Evolutionary conservation across 345 rosid genomes (phyloP), one percentile per base, ranked within the genome.

Genomic region (Fremontodendron californicum): DNA sequence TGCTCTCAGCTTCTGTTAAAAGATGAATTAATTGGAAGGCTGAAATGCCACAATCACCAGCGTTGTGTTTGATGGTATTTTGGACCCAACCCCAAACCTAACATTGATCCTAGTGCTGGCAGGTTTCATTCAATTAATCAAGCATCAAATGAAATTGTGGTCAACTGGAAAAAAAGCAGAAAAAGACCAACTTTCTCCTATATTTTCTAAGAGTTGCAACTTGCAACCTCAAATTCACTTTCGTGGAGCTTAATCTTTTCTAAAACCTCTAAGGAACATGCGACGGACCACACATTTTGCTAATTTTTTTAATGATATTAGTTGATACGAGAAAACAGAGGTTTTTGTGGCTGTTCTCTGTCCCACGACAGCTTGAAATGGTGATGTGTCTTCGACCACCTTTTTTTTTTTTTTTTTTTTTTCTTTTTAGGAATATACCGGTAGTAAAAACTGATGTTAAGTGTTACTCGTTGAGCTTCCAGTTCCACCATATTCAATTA

Each of bases 21-120:
- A 33, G 70, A 37, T 2, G 70, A 9, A 31, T 61, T 65, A n/a
- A 18, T 3, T 25, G 70, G 5, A 9, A 65, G 48, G 70, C 25
- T 65, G 70, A 37, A 21, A 65, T n/a, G 70, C 70, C 70, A 18
- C 27, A 65, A 37, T 65, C 70, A 65, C 21, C 29, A 39, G 48
- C 5, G 16, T 6, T 39, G 29, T 19, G 42, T 19, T 18, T 64
- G 45, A 37, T 64, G 25, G 25, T 19, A 43, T 16, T 65, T 39
- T 3, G 70, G 46, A 65, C 48, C 46, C 43, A 65, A 65, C 12
- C 16, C 70, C n/a, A 37, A 65, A 65, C 43, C 46, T 65, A 35
- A n/a, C 70, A 18, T 19, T 65, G 16, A 19, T 31, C 7, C 35
- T 29, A 31, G 67, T 16, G 16, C 58, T 52, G 23, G 23, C 23